These are phyloP conservation scores for Talaromyces adpressus DNA, from an alignment of 495 filamentous ascomycete species.

Conservation along the genomic window DNA sequence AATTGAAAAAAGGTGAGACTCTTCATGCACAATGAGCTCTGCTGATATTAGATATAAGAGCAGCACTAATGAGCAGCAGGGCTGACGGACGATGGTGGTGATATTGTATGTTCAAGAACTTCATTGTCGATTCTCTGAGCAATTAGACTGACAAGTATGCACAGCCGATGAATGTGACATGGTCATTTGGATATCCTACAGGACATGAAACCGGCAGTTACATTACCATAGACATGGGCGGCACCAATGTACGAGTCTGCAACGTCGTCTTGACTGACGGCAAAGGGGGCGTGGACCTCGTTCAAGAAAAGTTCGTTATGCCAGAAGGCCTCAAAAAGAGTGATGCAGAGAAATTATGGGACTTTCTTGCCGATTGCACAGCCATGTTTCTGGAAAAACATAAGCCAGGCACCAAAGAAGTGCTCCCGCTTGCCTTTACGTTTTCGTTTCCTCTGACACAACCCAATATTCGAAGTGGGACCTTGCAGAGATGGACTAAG, in stretches of 20 bases:
- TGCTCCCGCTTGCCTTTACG: constrained; percentile 78
- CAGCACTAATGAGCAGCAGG: constrained; percentile 30
- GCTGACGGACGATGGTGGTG: constrained; percentile 73
- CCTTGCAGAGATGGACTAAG: constrained; percentile 94
- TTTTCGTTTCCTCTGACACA: constrained; percentile 93
- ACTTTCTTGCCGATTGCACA: constrained; percentile 84
- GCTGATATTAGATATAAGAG: neutral
- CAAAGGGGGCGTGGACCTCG: constrained; percentile 85
- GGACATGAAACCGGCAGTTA: constrained; percentile 80
- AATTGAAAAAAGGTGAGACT: constrained; percentile 66
- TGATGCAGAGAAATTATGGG: constrained; percentile 77
- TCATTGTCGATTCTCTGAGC: neutral
- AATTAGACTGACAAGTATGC: constrained; percentile 10
- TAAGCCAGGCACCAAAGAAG: constrained; percentile 42
- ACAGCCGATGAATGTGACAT: constrained; percentile 95
- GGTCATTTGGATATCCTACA: constrained; percentile 81
- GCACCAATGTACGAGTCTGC: constrained; percentile 90
- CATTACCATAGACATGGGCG: constrained; percentile 90
- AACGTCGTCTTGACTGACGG: constrained; percentile 74
- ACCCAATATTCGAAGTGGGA: constrained; percentile 78
- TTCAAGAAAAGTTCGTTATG: constrained; percentile 86
- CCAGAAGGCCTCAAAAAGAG: constrained; percentile 82
- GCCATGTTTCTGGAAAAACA: constrained; percentile 80
- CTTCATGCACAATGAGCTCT: neutral
- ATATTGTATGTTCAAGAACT: constrained; percentile 59